A percentile compares a stretch with the other conserved stretches of the same genome.
These are phyloP conservation scores for Saprolegnia parasitica DNA, from an alignment of 352 stramenopile genomes.

Conservation along the genomic window DNA sequence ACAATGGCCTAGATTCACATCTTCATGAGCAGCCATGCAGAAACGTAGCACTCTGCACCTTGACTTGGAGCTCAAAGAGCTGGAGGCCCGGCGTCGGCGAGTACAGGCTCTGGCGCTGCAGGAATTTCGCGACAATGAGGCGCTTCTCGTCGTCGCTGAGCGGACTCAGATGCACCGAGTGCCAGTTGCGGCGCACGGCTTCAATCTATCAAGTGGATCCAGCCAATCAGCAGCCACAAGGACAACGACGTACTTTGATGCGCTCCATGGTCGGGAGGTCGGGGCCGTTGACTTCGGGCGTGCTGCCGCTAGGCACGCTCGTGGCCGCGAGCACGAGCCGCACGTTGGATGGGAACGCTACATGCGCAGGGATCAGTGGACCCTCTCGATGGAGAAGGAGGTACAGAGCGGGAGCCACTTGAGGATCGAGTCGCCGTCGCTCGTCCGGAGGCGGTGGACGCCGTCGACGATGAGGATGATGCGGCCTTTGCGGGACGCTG, in stretches of 20 bases:
- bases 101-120: conserved; percentile 31
- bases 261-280: conserved; percentile 75
- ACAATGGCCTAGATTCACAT: conserved; percentile 46
- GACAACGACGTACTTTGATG: conserved; percentile 44
- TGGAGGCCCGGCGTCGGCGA: conserved; percentile 34
- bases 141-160: conserved; percentile 58
- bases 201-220: conserved; percentile 40
- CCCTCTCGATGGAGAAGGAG: background rate
- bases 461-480: conserved; percentile 90
- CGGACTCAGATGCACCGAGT: conserved; percentile 49
- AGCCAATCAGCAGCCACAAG: no score
- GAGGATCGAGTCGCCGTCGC: conserved; percentile 83
- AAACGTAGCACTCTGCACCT: conserved; percentile 1
- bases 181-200: conserved; percentile 72
- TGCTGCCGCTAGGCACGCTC: background rate
- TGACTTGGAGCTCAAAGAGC: conserved; percentile 75
- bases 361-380: background rate
- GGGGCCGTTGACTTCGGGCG: conserved; percentile 27
- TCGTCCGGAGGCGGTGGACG: conserved; percentile 77
- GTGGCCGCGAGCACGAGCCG: conserved; percentile 79
- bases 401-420: conserved; percentile 82
- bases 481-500: conserved; percentile 83
- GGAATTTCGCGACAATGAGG: conserved; percentile 58
- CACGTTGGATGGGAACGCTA: conserved; percentile 80
- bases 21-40: background rate